Evolutionary conservation across 306 rosid species (phyloP).

Genomic region (Myrica gale): DNA sequence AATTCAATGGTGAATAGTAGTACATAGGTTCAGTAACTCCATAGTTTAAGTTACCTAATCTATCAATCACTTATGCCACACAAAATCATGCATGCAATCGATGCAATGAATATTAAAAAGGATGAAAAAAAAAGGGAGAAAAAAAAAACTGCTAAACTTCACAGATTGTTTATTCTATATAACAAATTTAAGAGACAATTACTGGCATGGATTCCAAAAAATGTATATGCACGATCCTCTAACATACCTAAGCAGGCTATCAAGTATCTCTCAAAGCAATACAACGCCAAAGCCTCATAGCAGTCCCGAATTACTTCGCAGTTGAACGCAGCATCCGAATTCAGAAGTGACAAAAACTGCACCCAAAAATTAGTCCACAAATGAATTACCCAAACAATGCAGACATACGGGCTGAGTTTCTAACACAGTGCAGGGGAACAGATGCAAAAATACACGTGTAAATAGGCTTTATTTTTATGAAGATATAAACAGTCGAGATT

Average conservation of each 20-base stretch:
- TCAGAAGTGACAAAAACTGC: conserved; percentile 87
- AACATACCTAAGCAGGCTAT: conserved; percentile 94
- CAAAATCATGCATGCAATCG: neutral
- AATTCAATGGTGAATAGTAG: conserved; percentile 4
- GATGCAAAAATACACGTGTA: neutral
- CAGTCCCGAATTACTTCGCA: conserved; percentile 93
- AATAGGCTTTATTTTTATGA: neutral
- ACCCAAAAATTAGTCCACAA: conserved; percentile 23
- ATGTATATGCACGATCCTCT: conserved; percentile 8
- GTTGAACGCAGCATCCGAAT: conserved; percentile 88
- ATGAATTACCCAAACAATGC: neutral
- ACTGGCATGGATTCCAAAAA: neutral
- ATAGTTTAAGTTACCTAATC: neutral
- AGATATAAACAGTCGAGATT: neutral
- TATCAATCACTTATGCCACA: neutral
- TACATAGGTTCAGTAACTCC: neutral
- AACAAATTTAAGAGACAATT: neutral
- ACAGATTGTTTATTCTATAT: neutral
- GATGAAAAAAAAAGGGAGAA: neutral
- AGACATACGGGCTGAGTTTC: neutral
- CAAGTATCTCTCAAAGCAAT: conserved; percentile 96
- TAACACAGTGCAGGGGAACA: neutral
- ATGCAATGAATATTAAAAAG: neutral
- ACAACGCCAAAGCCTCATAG: conserved; percentile 97
- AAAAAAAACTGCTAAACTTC: neutral